Base-by-base conservation (phyloP, 2,329 filamentous ascomycete species). In the Aschersonia sp. region DNA sequence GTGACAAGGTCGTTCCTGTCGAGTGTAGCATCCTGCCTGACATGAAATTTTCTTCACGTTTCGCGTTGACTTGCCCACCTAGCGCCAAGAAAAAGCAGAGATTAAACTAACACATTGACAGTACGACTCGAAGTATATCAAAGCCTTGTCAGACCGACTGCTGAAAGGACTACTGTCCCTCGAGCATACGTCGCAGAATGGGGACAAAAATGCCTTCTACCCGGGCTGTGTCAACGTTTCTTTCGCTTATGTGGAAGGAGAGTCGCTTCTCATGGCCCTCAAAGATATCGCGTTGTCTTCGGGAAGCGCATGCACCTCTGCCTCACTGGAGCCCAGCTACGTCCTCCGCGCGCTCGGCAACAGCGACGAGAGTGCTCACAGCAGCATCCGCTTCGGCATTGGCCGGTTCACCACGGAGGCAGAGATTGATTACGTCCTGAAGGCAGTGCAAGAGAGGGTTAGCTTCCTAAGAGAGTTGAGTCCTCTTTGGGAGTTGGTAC, bases 241-340 rank as follows among this genome's bases (percentile, higher is more conserved):
- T 0, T 98, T 98, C 61, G 91, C 92, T 35, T 98, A 98, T 59
- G 89, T 98, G 4, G 92, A 98, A 68, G 92, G 92, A 55, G 92
- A 98, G 68, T 97, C 92, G 2, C 82, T 98, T 1, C 76, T 98
- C 53, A 98, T 98, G 92, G 92, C 92, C 0, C 71, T 98, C 44
- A 98, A 98, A 69, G 92, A 98, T 57, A 96, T 98, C 65, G 92
- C 92, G 0, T 72, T 98, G 38, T 97, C 91, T 5, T 98, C 92
- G 0, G 92, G 92, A 49, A 96, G 89, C 60, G 92, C 92, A 5
- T 98, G 92, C 69, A 98, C 92, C 2, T 97, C 91, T 4, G 92
- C 92, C 0, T 98, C 92, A 1, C 72, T 98, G 35, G 92, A 98
- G 65, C 92, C 92, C 12, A 94, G 87, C 64, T 98, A 98, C 64